Evolutionary conservation across 2,329 filamentous ascomycete species (phyloP), one percentile per base, ranked within the genome.

Genomic region (Phyllosticta capitalensis): DNA sequence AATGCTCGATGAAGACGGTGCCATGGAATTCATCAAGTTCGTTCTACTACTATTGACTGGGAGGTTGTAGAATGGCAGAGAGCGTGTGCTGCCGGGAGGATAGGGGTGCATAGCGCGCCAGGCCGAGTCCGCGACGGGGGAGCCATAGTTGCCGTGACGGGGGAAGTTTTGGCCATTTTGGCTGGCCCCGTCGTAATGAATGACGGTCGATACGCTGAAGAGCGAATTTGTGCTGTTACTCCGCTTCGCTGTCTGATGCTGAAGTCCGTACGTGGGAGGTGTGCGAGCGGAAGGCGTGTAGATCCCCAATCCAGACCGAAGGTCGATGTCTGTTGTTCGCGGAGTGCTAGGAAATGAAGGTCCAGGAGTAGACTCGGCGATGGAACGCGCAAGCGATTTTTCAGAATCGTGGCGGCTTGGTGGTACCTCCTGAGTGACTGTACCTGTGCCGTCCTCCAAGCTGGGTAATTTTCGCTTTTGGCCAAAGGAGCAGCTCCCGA

Each of bases 91-190:
- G n/a, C 38, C 38, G 5, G 65, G 63, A 5, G 63, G 58, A 3
- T 64, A 55, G 3, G 71, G 71, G 52, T 71, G 68, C 2, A 71
- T 60, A 5, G 70, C 71, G 5, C 67, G 66, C 67, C 67, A 71
- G 30, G 67, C 64, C 2, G 70, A 72, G 21, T 67, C 65, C 7
- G 38, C 38, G 4, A 45, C 14, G 2, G 38, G 38, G 38, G 38
- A 45, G 14, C 38, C 17, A 45, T 45, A 19, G 17, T 45, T 45
- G 38, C 14, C 38, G n/a, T 45, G 14, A 14, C 9, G 66, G 64
- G 3, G 65, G 63, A 10, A 65, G 60, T 38, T 63, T 60, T 12
- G 24, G 26, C 24, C 45, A 26, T 19, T 45, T 45, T 45, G 38
- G 17, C 38, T n/a, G 14, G 38, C 17, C 14, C 14, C 17, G 17